These are phyloP conservation scores for Entamoeba nuttalli DNA, from an alignment of 208 protist species.

Conservation along the genomic window DNA sequence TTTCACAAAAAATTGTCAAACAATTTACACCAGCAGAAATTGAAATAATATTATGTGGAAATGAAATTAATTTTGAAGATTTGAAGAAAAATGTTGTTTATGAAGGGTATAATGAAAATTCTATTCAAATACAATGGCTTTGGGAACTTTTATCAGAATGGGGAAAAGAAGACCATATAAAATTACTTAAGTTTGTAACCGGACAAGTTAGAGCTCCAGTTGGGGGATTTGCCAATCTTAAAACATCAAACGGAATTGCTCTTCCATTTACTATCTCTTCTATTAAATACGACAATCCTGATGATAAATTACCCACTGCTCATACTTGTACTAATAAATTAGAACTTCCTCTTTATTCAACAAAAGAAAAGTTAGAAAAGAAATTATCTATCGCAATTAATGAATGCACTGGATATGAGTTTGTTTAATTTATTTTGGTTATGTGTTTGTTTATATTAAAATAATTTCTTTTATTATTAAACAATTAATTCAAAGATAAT, in stretches of 20 bases:
- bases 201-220: not conserved
- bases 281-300: not conserved
- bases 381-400: not conserved
- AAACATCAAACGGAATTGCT: not conserved
- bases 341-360: not conserved
- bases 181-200: not conserved
- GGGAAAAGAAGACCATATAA: not conserved
- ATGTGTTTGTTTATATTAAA: not conserved
- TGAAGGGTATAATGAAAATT: not conserved
- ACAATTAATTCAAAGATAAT: no score
- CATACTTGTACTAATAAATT: constrained; percentile 5
- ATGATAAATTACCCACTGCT: not conserved
- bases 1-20: not conserved
- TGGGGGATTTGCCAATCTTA: not conserved
- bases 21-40: not conserved
- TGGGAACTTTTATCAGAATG: not conserved
- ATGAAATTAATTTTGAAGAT: not conserved
- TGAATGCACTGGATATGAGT: not conserved
- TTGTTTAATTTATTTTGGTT: not conserved
- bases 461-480: not conserved
- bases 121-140: not conserved
- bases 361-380: not conserved
- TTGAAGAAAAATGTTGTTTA: not conserved
- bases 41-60: not conserved
- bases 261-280: not conserved